Evolutionary conservation across 345 rosid genomes (phyloP), one percentile per base, ranked within the genome.

Genomic region (Citrus sp.): DNA sequence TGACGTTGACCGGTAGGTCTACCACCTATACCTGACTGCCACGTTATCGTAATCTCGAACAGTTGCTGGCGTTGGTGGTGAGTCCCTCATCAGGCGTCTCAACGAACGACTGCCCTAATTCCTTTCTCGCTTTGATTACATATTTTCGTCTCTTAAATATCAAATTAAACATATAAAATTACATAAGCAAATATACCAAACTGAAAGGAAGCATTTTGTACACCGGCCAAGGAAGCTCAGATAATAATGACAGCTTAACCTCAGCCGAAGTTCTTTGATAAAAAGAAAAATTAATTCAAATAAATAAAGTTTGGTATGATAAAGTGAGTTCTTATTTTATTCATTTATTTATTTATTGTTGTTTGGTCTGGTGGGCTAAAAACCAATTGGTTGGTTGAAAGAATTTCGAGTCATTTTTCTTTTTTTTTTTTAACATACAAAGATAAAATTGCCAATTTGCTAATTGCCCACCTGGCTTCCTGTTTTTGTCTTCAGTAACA

Each of bases 181-280:
- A 70, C 27, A 67, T 46, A 12, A 46, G 16, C 51, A 46, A 46
- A 46, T 12, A 13, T 46, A 13, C 51, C 51, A 46, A 46, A 46
- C 51, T 13, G 16, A 42, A 12, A 42, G 0, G 9, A 40, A 9
- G 4, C 49, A 42, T 42, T 42, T 42, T 42, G 49, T 42, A 46
- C 51, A 13, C 51, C 51, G 18, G 16, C 51, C 18, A 46, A 46
- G 51, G 5, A 46, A 3, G 18, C 18, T 46, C 21, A 54, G 1
- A 54, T 5, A 54, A 54, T 54, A 54, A 54, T 8, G 90, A 87
- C 91, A 81, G 72, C 82, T 83, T 83, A 83, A 79, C 87, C 72
- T 69, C 60, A 70, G 84, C 89, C 84, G 83, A 82, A 82, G 75
- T 81, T 78, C 78, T 77, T 86, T 70, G 74, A 49, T 74, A 3